phyloP scores from a whole-genome alignment of 148 eudicot species.

The Simmondsia chinensis region DNA sequence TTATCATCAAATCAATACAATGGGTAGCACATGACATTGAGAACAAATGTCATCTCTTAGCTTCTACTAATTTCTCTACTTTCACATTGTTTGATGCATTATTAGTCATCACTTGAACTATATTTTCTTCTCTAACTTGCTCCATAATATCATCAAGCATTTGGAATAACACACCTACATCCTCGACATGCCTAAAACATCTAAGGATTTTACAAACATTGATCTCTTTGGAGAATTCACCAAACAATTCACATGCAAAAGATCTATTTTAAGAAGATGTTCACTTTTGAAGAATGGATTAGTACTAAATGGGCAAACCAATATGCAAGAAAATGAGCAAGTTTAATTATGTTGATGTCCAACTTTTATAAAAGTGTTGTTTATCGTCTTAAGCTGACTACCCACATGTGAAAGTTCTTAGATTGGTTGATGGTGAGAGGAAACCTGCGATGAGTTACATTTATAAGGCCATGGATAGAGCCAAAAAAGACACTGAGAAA shows the following conservation, averaged over 20 bases:
- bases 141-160: too few species aligned
- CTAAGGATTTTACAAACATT: too few species aligned
- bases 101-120: too few species aligned
- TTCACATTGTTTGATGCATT: too few species aligned
- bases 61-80: too few species aligned
- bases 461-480: slow-evolving; percentile 15
- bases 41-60: too few species aligned
- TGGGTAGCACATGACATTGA: too few species aligned
- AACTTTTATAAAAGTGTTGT: slow-evolving; percentile 4
- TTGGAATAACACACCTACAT: too few species aligned
- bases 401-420: slow-evolving; percentile 12
- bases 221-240: too few species aligned
- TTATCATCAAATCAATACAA: too few species aligned
- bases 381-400: slow-evolving; percentile 4
- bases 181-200: too few species aligned
- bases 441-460: slow-evolving; percentile 14
- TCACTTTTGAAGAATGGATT: slow-evolving; percentile 6
- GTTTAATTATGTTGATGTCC: not conserved
- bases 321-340: not conserved
- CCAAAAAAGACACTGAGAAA: slow-evolving; percentile 6
- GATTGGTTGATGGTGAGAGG: slow-evolving; percentile 14
- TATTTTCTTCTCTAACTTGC: too few species aligned
- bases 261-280: slow-evolving; percentile 5
- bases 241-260: slow-evolving; percentile 3
- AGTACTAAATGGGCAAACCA: slow-evolving; percentile 4